Base-by-base conservation (phyloP, 2,329 filamentous ascomycete genomes). In the Corinectria fuckeliana region DNA sequence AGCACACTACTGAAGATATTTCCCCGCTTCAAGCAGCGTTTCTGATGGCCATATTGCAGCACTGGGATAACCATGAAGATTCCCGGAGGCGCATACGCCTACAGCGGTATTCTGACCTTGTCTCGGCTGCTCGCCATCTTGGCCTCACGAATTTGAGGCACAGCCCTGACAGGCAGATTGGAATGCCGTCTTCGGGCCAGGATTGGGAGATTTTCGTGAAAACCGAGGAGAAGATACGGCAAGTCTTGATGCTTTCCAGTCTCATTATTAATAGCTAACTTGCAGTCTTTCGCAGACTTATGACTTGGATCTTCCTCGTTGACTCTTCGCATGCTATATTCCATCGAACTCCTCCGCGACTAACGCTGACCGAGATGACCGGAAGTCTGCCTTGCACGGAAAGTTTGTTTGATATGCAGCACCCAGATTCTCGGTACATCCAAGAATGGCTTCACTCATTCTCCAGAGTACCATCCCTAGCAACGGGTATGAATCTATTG, bases 291-390 rank as follows among this genome's bases (percentile, higher is more conserved):
- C 18, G 13, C 1, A 53, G 50, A 23, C 36, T 53, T 2, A 45
- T 53, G 50, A 20, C n/a, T 1, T 53, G 20, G 18, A 53, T 53
- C n/a, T 53, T 53, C 36, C 50, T 53, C 14, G 39, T 53, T 5
- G 50, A 53, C 20, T 53, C 39, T 5, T 53, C 50, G 4, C 50
- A 53, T 3, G 23, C 50, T 2, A 26, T 53, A 5, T 53, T 53
- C 16, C 50, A 53, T 8, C 18, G 39, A 8, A 25, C 50, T 9
- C 50, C 11, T 45, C 39, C 50, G 7, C 39, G 11, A 7, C 14
- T 53, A 20, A 10, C 38, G 14, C 11, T 53, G 6, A 16, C 11
- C n/a, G 50, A 53, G 28, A 23, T 53, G 39, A 53, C 28, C 2
- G 50, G 50, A 2, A 34, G 18, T 11, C 21, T 53, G 26, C 50